Evolutionary conservation across 768 basidiomycete species (phyloP).

Genomic region (Antrodiella citrinella): DNA sequence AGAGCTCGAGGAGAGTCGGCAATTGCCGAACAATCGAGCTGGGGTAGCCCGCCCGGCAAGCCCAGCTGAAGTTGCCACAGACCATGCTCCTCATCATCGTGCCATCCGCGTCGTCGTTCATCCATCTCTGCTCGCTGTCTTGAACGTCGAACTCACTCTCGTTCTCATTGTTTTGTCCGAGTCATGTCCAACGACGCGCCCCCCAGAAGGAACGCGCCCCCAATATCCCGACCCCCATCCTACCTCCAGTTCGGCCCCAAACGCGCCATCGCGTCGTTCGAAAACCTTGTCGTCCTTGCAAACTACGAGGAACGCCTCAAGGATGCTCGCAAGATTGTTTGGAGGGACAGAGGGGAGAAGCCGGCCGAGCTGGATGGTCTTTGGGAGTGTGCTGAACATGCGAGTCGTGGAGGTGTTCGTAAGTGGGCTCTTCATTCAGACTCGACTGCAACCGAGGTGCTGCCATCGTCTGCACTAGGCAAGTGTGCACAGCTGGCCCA

Average conservation of each 20-base stretch:
- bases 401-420: slow-evolving; percentile 64
- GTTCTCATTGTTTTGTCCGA: not conserved
- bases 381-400: slow-evolving; percentile 64
- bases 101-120: no score
- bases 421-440: no score
- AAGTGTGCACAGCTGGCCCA: no score
- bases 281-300: slow-evolving; percentile 77
- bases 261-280: slow-evolving; percentile 66
- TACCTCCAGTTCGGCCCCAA: slow-evolving; percentile 46
- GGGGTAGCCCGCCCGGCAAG: no score
- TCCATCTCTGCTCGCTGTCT: no score
- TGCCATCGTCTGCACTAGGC: no score
- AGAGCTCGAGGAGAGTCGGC: no score
- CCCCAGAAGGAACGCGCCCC: slow-evolving; percentile 1
- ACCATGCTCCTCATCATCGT: no score
- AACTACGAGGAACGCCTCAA: slow-evolving; percentile 72
- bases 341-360: slow-evolving; percentile 74
- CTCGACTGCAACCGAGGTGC: no score
- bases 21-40: no score
- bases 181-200: not conserved
- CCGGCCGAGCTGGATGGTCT: slow-evolving; percentile 58
- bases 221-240: slow-evolving; percentile 20
- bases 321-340: slow-evolving; percentile 72
- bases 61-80: no score
- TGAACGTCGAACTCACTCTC: no score